Base-by-base conservation (phyloP, 257 asterid species). In the Plectranthus barbatus region DNA sequence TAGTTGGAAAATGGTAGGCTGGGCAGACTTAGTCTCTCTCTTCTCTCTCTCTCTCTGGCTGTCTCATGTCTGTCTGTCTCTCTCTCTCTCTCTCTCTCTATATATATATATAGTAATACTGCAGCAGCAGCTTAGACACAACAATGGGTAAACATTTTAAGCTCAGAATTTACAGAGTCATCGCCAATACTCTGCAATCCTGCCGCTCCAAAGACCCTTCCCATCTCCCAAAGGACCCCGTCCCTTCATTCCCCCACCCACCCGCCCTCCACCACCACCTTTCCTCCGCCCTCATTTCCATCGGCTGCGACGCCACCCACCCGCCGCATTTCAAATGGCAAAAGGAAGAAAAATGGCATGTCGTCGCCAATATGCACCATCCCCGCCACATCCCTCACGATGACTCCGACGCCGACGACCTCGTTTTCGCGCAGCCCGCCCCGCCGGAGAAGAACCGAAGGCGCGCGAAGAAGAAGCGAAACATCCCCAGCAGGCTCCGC, bases 201-300 rank as follows among this genome's bases (percentile, higher is more conserved):
- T 88, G 96, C 84, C 86, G 91, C 65, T 85, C 96, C 23, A 88
- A 79, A 55, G 69, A 83, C 69, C 59, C 92, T 46, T 77, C 83
- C 65, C 36, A 34, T 48, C 85, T 85, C 67, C 89, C 95, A 0
- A 59, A 29, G 29, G 77, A 74, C 53, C 94, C 91, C 13, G 74
- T 78, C 83, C 94, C 87, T 73, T 65, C 89, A 10, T 68, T 70
- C 75, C 42, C 78, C 10, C 48, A 31, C 4, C 17, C 14, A 17
- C 41, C 31, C 57, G n/a, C 54, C 54, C 18, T 8, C 50, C 33
- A 45, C 72, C 64, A 31, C 72, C 72, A 21, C 58, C 7, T 42
- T 58, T 31, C 56, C 63, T 29, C 71, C 60, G 67, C 66, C 66
- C 46, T 55, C 70, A 26, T 55, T 40, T 45, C 70, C 75, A n/a